Conservation (phyloP, 768 basidiomycete genomes). For the Phylloporus sp. region DNA sequence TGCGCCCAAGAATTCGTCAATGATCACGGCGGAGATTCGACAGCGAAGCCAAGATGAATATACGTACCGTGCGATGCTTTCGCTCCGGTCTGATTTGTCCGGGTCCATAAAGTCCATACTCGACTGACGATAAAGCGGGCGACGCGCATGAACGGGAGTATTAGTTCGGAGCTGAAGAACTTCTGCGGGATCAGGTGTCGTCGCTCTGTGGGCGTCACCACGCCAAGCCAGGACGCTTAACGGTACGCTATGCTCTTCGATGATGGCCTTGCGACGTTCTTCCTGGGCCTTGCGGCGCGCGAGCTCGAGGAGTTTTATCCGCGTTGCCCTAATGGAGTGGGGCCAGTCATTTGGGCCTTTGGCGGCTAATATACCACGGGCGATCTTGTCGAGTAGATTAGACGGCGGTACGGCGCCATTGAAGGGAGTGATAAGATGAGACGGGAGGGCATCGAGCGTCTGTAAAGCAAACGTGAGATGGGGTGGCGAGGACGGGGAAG, state of each 20-base stretch:
- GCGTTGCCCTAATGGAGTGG: constrained; percentile 76
- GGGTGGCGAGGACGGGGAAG: not conserved
- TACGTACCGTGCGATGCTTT: constrained; percentile 61
- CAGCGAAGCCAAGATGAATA: constrained; percentile 1
- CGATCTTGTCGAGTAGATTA: constrained; percentile 83
- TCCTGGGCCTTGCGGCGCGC: constrained; percentile 64
- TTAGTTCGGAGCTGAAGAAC: constrained; percentile 46
- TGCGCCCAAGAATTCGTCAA: constrained; percentile 12
- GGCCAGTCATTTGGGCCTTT: constrained; percentile 80
- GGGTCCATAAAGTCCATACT: constrained; percentile 81
- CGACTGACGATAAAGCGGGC: constrained; percentile 69
- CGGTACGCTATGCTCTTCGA: constrained; percentile 42
- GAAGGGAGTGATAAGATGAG: constrained; percentile 84
- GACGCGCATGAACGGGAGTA: constrained; percentile 42
- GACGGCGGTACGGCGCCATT: constrained; percentile 79
- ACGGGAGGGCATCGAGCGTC: constrained; percentile 80
- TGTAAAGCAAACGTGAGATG: constrained; percentile 9
- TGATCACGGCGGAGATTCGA: constrained; percentile 1
- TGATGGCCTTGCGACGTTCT: constrained; percentile 36
- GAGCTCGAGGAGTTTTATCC: constrained; percentile 75
- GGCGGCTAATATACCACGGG: constrained; percentile 66
- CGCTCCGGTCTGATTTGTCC: constrained; percentile 39
- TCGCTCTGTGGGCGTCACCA: constrained; percentile 8
- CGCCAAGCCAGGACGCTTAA: constrained; percentile 11
- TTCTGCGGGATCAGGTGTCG: constrained; percentile 32